Evolutionary conservation across 192 early-diverging fungal species (phyloP), one percentile per base, ranked within the genome.

Genomic region (Phlyctochytrium arcticum): DNA sequence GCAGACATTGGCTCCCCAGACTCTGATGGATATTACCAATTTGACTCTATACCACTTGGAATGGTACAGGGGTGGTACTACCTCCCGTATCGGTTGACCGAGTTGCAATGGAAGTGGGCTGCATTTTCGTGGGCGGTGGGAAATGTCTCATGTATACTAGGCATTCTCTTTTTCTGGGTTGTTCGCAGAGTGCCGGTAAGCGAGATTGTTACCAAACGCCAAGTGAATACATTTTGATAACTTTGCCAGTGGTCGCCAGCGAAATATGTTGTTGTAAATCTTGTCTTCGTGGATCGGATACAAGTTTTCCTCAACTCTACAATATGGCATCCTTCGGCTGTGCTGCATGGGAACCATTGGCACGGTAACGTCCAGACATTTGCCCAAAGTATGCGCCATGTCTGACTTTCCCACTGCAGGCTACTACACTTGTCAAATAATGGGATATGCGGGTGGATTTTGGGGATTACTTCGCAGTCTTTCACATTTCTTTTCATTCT

Each of bases 31-130:
- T 27, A 21, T 12, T 53, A 53, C 26, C 12, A 17, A 24, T 24
- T 53, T 27, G 50, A 53, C 27, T 10, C 17, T 27, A 53, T 53
- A 17, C 50, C 50, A 17, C 12, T 24, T 12, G 50, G 2, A 2
- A 53, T 53, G 50, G 12, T 12, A 12, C 50, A 53, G 2, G 50
- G 50, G n/a, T 1, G 12, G 12, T 53, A 21, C 26, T 53, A 27
- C 26, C 44, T 61, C 6, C 59, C 59, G 27, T 61, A 30, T 32
- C 37, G 42, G 1, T 31, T 61, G 39, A 31, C 59, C 23, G 21
- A 1, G 15, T 15, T 21, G n/a, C 59, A 61, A 21, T 15, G 6
- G 5, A 17, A 3, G 7, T 48, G 23, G 24, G 48, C 42, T 46
- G 31, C 15, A n/a, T n/a, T 61, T 21, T 37, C 42, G 2, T 10